A percentile compares a stretch with the other conserved stretches of the same genome.
These are phyloP conservation scores for Babesia ovis DNA, from an alignment of 169 alveolate genomes.

Conservation along the genomic window DNA sequence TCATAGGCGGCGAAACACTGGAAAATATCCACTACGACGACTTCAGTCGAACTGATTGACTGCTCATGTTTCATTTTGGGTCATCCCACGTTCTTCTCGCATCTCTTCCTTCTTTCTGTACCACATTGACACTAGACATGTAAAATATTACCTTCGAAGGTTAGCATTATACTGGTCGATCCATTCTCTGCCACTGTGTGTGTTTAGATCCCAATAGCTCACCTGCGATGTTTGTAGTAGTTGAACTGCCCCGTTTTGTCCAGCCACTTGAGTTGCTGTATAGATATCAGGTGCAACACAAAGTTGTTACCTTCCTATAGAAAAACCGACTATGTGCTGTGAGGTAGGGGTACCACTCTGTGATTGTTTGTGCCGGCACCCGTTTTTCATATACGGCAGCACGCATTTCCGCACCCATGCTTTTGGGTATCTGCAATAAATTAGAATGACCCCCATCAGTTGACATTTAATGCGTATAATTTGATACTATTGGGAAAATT, in stretches of 20 bases:
- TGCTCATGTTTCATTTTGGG: not conserved
- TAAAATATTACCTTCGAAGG: constrained; percentile 36
- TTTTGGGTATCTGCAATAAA: constrained; percentile 63
- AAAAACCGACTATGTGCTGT: constrained; percentile 74
- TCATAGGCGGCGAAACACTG: constrained; percentile 32
- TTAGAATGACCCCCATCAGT: not conserved
- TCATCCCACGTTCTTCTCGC: constrained; percentile 26
- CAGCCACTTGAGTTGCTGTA: constrained; percentile 51
- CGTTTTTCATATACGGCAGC: constrained; percentile 70
- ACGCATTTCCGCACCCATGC: constrained; percentile 77
- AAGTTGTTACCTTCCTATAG: constrained; percentile 66
- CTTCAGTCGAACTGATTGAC: constrained; percentile 29
- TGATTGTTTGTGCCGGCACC: constrained; percentile 63
- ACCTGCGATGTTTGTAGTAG: constrained; percentile 71
- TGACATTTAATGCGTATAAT: too few species aligned
- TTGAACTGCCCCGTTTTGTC: constrained; percentile 64
- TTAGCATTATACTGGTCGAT: constrained; percentile 58
- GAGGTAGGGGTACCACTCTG: constrained; percentile 81
- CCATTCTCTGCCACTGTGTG: constrained; percentile 53
- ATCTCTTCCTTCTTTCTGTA: constrained; percentile 16
- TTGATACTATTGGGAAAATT: too few species aligned
- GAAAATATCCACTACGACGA: constrained; percentile 51
- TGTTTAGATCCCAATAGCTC: not conserved
- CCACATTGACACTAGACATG: not conserved
- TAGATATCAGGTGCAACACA: constrained; percentile 19